Evolutionary conservation across 2,329 filamentous ascomycete genomes (phyloP).

Genomic region (Botrytis tulipae): DNA sequence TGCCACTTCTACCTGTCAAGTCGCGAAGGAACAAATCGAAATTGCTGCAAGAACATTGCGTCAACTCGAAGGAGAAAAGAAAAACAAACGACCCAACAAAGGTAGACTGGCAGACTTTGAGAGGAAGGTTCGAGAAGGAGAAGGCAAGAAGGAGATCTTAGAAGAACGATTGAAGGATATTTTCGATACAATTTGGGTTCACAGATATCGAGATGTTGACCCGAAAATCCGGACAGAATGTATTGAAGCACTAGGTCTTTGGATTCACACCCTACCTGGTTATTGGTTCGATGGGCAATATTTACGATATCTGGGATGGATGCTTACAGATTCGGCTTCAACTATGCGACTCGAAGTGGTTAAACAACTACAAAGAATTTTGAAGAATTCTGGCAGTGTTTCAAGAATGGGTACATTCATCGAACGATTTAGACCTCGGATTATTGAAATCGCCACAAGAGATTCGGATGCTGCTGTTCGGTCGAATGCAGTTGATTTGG

Average conservation of each 20-base stretch:
- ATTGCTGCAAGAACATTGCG: slow-evolving; percentile 74
- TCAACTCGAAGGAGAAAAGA: slow-evolving; percentile 74
- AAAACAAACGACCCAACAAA: slow-evolving; percentile 74
- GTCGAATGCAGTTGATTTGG: slow-evolving; percentile 74
- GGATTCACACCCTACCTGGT: slow-evolving; percentile 82
- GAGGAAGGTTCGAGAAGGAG: slow-evolving; percentile 56
- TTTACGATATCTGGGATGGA: slow-evolving; percentile 91
- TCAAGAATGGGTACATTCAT: slow-evolving; percentile 81
- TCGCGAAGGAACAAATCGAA: slow-evolving; percentile 68
- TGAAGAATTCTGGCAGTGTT: slow-evolving; percentile 77
- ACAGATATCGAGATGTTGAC: slow-evolving; percentile 93
- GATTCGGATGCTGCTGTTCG: slow-evolving; percentile 82
- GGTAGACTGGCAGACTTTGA: slow-evolving; percentile 72
- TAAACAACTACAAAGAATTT: slow-evolving; percentile 76
- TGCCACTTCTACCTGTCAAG: slow-evolving; percentile 71
- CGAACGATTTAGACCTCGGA: slow-evolving; percentile 79
- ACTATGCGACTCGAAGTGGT: slow-evolving; percentile 81
- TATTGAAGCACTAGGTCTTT: slow-evolving; percentile 78
- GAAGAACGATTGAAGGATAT: slow-evolving; percentile 74
- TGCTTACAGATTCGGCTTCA: slow-evolving; percentile 77
- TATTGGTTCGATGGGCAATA: slow-evolving; percentile 89
- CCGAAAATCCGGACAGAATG: slow-evolving; percentile 86
- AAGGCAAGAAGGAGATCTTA: slow-evolving; percentile 54
- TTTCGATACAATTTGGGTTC: slow-evolving; percentile 90
- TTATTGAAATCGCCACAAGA: slow-evolving; percentile 88